phyloP scores from a whole-genome alignment of 1,284 basidiomycete genomes.

The Ustilago lituana region DNA sequence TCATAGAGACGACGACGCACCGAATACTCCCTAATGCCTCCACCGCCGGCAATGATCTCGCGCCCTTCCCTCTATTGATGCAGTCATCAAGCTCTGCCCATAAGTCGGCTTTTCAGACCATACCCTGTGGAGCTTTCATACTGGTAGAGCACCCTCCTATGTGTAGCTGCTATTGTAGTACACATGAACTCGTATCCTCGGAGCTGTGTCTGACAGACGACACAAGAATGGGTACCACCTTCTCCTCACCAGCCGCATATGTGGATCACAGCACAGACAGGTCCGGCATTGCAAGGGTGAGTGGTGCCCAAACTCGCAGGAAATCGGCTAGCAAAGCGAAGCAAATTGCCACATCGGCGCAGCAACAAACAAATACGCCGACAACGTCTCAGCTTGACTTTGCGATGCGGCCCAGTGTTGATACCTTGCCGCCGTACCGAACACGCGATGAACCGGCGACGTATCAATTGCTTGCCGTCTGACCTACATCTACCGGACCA shows the following conservation, averaged over 20 bases:
- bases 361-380: not conserved
- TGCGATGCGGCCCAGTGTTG: constrained; percentile 8
- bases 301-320: constrained; percentile 34
- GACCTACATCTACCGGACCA: too few species aligned
- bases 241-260: constrained; percentile 32
- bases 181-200: too few species aligned
- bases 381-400: not conserved
- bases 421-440: constrained; percentile 29
- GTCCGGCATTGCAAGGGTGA: constrained; percentile 32
- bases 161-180: too few species aligned
- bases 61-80: too few species aligned
- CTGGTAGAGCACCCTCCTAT: too few species aligned
- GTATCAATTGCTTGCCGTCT: too few species aligned
- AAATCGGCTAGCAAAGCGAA: not conserved
- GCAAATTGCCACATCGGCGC: not conserved
- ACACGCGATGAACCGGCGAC: too few species aligned
- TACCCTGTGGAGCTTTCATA: too few species aligned
- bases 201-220: too few species aligned
- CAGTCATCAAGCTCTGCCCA: not conserved
- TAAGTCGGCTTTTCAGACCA: too few species aligned
- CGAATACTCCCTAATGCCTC: too few species aligned
- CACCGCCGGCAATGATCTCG: constrained; percentile 1
- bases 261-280: constrained; percentile 16
- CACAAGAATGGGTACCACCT: constrained; percentile 37
- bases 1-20: too few species aligned